A percentile compares a stretch with the other conserved stretches of the same genome.
Conservation (phyloP, 2,329 filamentous ascomycete species). For the Aureobasidium sp. region DNA sequence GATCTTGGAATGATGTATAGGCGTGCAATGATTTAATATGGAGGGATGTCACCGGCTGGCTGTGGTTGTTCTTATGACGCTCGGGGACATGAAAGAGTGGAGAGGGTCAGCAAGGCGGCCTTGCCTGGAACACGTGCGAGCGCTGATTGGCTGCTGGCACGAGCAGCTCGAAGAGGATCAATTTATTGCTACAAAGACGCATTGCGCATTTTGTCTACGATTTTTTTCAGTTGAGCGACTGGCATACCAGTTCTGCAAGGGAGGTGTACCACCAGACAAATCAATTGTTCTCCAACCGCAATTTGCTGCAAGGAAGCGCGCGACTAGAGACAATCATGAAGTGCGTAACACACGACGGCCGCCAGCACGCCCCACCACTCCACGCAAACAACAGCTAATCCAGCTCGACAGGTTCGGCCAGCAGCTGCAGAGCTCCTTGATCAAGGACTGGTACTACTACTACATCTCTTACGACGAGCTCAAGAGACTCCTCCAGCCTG, state of each 20-base stretch:
- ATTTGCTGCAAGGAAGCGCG: slow-evolving; percentile 10
- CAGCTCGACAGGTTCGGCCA: slow-evolving; percentile 67
- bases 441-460: slow-evolving; percentile 96
- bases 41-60: background rate
- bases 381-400: background rate
- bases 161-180: background rate
- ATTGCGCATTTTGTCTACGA: slow-evolving; percentile 2
- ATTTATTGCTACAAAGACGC: background rate
- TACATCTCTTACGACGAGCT: slow-evolving; percentile 97
- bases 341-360: slow-evolving; percentile 8
- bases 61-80: slow-evolving; percentile 10
- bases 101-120: background rate
- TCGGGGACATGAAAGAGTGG: background rate
- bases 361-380: background rate
- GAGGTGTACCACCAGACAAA: background rate
- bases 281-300: background rate
- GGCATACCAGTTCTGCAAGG: background rate
- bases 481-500: slow-evolving; percentile 75
- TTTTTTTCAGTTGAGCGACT: background rate
- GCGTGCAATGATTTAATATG: background rate
- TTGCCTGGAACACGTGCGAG: background rate
- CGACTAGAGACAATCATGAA: slow-evolving; percentile 3
- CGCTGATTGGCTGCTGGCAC: slow-evolving; percentile 8
- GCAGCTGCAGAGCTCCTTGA: slow-evolving; percentile 89
- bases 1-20: background rate